Conservation (phyloP, 768 basidiomycete genomes). For the Mrakia blollopis region DNA sequence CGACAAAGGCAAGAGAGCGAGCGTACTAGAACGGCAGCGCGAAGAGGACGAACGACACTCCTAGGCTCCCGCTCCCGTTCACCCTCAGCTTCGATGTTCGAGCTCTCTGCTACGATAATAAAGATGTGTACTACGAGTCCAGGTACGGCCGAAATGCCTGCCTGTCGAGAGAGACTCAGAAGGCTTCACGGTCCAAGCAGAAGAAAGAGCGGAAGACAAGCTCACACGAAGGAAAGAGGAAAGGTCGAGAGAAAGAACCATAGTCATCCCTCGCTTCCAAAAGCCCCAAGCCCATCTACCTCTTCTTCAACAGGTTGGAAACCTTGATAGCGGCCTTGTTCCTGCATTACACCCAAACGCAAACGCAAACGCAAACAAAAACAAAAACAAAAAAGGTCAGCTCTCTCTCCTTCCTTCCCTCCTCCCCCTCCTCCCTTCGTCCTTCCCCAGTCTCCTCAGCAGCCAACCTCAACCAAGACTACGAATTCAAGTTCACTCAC, state of each 20-base stretch:
- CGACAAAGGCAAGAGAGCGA: too few species aligned
- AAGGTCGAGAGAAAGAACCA: background rate
- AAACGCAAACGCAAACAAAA: background rate
- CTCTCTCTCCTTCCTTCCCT: background rate
- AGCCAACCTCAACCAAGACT: background rate
- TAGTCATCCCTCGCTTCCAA: background rate
- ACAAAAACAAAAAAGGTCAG: background rate
- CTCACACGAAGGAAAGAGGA: background rate
- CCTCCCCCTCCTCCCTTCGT: background rate
- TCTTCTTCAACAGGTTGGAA: constrained; percentile 24
- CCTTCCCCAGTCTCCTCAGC: background rate
- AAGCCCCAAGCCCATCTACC: background rate
- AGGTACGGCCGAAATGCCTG: too few species aligned
- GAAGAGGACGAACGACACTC: too few species aligned
- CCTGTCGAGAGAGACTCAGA: too few species aligned
- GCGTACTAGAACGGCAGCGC: too few species aligned
- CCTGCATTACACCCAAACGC: background rate
- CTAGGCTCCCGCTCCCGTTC: too few species aligned
- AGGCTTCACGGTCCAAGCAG: too few species aligned
- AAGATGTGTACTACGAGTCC: too few species aligned
- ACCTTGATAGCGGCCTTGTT: constrained; percentile 23
- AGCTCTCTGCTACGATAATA: too few species aligned
- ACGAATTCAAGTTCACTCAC: background rate
- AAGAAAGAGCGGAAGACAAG: background rate
- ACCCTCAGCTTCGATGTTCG: too few species aligned